A percentile compares a stretch with the other conserved stretches of the same genome.
Conservation (phyloP, 331 rosid genomes). For the Malus hybrid region DNA sequence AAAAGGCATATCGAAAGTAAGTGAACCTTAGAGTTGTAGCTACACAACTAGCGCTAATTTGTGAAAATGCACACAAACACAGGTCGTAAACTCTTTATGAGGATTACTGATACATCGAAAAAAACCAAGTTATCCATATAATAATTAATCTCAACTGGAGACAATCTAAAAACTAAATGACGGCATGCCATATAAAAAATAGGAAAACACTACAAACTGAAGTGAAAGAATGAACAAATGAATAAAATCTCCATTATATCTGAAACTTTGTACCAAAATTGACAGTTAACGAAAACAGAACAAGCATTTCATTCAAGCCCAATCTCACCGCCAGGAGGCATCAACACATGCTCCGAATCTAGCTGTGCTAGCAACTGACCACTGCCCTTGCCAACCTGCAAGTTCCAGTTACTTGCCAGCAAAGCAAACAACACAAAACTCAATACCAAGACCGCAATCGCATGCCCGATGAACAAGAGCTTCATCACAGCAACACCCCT, state of each 20-base stretch:
- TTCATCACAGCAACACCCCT: conserved; percentile 69
- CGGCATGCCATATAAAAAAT: conserved; percentile 3
- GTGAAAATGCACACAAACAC: background rate
- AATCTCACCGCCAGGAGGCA: conserved; percentile 34
- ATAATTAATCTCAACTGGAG: background rate
- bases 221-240: background rate
- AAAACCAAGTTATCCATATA: background rate
- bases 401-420: conserved; percentile 30
- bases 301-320: conserved; percentile 49
- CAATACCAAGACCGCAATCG: conserved; percentile 37
- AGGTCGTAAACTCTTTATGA: background rate
- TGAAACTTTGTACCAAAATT: conserved; percentile 10
- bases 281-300: background rate
- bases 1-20: background rate
- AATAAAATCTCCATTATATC: conserved; percentile 8
- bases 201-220: conserved; percentile 21
- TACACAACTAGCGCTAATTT: background rate
- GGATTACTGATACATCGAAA: background rate
- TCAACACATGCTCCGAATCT: conserved; percentile 28
- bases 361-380: conserved; percentile 55
- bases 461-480: conserved; percentile 59
- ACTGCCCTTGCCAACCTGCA: conserved; percentile 37
- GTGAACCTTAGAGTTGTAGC: background rate
- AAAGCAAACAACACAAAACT: conserved; percentile 45
- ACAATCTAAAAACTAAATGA: background rate